Conservation (phyloP, 2,329 filamentous ascomycete genomes). For the Fusarium hainanense region DNA sequence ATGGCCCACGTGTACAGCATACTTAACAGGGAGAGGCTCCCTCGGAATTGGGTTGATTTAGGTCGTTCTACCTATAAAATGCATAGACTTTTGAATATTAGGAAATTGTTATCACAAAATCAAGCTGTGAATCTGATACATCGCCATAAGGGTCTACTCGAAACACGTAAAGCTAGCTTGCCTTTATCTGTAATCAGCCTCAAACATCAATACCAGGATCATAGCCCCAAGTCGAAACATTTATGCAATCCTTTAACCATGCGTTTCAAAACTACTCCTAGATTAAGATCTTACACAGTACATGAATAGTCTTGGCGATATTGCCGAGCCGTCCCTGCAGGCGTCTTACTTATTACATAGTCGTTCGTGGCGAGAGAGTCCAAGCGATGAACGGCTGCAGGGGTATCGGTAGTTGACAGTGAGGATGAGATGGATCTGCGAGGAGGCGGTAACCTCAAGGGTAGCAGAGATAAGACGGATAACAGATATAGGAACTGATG, state of each 20-base stretch:
- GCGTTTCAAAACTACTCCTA: not conserved
- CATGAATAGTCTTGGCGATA: not conserved
- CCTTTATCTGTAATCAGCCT: not conserved
- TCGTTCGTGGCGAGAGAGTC: not conserved
- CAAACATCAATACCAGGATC: not conserved
- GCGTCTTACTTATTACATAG: not conserved
- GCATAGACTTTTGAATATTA: conserved; percentile 22
- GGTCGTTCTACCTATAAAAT: conserved; percentile 3
- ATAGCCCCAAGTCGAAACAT: not conserved
- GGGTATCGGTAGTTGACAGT: not conserved
- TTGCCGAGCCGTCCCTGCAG: not conserved
- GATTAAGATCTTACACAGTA: not conserved
- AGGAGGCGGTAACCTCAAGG: not conserved
- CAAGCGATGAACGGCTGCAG: not conserved
- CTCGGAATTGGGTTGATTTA: conserved; percentile 12
- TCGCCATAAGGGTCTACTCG: not conserved
- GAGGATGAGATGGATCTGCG: not conserved
- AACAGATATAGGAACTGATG: not conserved
- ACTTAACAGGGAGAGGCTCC: conserved; percentile 31
- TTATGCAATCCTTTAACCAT: not conserved
- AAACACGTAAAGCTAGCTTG: not conserved
- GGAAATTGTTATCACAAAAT: not conserved
- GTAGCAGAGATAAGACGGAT: not conserved
- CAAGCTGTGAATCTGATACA: not conserved
- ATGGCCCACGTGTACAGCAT: conserved; percentile 28